Percentiles rank a stretch among this genome's conserved stretches.
Conservation (phyloP, 768 basidiomycete genomes). For the Lyophyllum decastes region DNA sequence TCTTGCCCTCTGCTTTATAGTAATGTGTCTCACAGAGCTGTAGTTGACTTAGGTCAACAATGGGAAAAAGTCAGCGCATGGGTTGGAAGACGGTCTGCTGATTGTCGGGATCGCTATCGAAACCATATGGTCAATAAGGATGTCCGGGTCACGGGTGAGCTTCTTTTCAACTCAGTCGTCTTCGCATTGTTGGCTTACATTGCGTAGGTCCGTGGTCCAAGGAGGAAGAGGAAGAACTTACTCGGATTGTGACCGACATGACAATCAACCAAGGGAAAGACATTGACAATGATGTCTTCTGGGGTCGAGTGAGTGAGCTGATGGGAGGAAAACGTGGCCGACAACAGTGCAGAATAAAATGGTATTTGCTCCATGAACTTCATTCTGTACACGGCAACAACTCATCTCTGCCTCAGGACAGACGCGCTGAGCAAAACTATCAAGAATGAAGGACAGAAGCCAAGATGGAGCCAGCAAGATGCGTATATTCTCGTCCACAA, state of each 20-base stretch:
- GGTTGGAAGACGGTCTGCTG: slow-evolving; percentile 76
- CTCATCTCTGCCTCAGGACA: slow-evolving; percentile 49
- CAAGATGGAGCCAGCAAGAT: slow-evolving; percentile 76
- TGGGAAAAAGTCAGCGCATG: slow-evolving; percentile 77
- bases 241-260: slow-evolving; percentile 73
- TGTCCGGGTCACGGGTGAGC: slow-evolving; percentile 57
- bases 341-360: slow-evolving; percentile 88
- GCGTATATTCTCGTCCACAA: slow-evolving; percentile 82
- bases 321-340: slow-evolving; percentile 79
- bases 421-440: slow-evolving; percentile 72
- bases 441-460: slow-evolving; percentile 70
- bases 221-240: slow-evolving; percentile 77
- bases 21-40: slow-evolving; percentile 50
- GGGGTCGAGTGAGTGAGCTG: slow-evolving; percentile 72
- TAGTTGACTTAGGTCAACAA: slow-evolving; percentile 67
- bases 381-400: background rate
- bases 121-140: slow-evolving; percentile 78
- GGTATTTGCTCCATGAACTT: slow-evolving; percentile 38
- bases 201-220: slow-evolving; percentile 67
- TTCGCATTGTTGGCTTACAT: slow-evolving; percentile 1
- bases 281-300: slow-evolving; percentile 79
- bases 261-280: slow-evolving; percentile 72
- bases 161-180: background rate
- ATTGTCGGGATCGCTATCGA: slow-evolving; percentile 85
- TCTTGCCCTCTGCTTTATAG: background rate